These are phyloP conservation scores for Ophiostoma tasmaniense DNA, from an alignment of 2,329 filamentous ascomycete genomes.

Conservation along the genomic window DNA sequence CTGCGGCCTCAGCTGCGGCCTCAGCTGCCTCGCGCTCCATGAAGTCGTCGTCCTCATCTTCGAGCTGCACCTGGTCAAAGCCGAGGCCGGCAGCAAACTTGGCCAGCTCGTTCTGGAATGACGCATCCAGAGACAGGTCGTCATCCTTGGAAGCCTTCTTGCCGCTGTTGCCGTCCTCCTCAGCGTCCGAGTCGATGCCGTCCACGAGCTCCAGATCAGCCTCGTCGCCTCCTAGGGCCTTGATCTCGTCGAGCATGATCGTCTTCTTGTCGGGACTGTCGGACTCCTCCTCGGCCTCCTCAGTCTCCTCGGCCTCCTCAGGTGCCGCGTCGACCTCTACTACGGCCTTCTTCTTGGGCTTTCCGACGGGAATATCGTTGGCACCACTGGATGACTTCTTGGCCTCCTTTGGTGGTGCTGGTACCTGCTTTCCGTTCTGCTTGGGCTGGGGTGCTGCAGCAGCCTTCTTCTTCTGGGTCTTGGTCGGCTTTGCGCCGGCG, in stretches of 20 bases:
- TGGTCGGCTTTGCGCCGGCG: conserved; percentile 27
- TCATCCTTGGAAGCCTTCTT: conserved; percentile 22
- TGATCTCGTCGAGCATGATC: conserved; percentile 52
- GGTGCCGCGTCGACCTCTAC: not conserved
- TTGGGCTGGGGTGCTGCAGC: not conserved
- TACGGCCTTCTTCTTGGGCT: not conserved
- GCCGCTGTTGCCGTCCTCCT: conserved; percentile 29
- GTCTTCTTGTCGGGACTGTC: conserved; percentile 18
- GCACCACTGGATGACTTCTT: conserved; percentile 26
- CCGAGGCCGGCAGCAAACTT: conserved; percentile 44
- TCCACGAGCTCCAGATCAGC: conserved; percentile 54
- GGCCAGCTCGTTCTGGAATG: conserved; percentile 41
- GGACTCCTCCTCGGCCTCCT: not conserved
- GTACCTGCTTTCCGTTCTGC: conserved; percentile 20
- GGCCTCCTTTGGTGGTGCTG: conserved; percentile 19
- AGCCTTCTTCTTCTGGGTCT: conserved; percentile 34
- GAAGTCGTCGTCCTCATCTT: conserved; percentile 32
- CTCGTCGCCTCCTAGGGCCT: conserved; percentile 56
- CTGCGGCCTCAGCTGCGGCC: conserved; percentile 27
- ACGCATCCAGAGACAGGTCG: conserved; percentile 24
- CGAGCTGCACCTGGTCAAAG: conserved; percentile 36
- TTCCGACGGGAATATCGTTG: conserved; percentile 23
- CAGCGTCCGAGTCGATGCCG: conserved; percentile 43
- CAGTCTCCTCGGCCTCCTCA: not conserved
- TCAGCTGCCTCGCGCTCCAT: conserved; percentile 22